Base-by-base conservation (phyloP, 306 rosid genomes). In the Sindora glabra region DNA sequence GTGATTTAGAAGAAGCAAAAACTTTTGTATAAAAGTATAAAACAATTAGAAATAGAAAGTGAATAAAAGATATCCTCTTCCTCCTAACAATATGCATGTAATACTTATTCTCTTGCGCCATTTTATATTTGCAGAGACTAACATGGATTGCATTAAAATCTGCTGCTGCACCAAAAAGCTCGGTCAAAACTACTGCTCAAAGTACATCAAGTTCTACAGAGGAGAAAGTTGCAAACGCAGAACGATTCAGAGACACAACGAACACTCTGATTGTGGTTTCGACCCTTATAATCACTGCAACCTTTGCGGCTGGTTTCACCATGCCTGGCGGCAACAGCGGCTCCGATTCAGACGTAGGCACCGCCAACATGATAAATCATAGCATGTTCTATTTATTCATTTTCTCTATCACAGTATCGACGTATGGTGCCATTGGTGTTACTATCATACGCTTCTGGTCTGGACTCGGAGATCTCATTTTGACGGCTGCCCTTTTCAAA, bases 241-340 rank as follows among this genome's bases (percentile, higher is more conserved):
- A 57, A 5, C 17, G 1, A 4, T 64, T 10, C 3, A 72, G 56
- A 13, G 71, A 57, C 25, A 57, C 42, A 41, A 38, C 51, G 5
- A 47, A 69, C 41, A 69, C 75, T 2, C 58, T 75, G 4, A 29
- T 69, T 2, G 10, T 69, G 47, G 51, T 77, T 50, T 15, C 74
- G 0, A 66, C 67, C 8, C 59, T 66, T 5, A 47, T 76, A 10
- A 56, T 26, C 13, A 61, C 59, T 0, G 64, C 33, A 3, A 34
- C 81, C 5, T 77, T 76, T 27, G 66, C 74, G 0, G 65, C 74
- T 8, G 67, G 67, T 13, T 67, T 77, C 16, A 55, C 74, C 4
- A 1, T 71, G 36, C 77, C 81, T 0, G 50, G 74, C 2, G 64
- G 59, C n/a, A 48, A 17, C 34, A 48, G 13, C 6, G 15, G 21